Percentiles rank a stretch among this genome's conserved stretches.
phyloP scores from a whole-genome alignment of 1,284 basidiomycete genomes.

The Erythrobasidium hasegawianum region DNA sequence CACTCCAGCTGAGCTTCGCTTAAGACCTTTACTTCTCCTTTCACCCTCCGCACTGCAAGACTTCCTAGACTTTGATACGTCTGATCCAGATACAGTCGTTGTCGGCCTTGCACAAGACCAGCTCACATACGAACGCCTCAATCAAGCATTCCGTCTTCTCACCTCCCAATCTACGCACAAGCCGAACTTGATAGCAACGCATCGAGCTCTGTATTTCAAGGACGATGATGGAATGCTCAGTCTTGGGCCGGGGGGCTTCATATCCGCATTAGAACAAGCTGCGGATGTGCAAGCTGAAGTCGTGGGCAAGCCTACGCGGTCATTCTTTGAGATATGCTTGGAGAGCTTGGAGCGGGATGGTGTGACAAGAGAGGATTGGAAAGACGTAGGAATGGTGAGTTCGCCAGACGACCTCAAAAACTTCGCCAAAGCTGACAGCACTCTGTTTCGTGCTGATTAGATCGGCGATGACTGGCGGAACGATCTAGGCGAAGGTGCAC shows the following conservation, averaged over 20 bases:
- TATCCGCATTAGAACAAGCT: conserved; percentile 61
- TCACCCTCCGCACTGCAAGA: conserved; percentile 60
- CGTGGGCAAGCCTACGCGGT: conserved; percentile 62
- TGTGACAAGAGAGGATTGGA: conserved; percentile 35
- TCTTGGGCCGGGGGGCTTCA: conserved; percentile 63
- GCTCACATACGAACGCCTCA: conserved; percentile 60
- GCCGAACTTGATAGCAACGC: conserved; percentile 58
- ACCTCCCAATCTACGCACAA: conserved; percentile 30
- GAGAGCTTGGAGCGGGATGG: conserved; percentile 51
- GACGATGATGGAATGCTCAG: conserved; percentile 56
- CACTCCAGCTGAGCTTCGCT: not conserved
- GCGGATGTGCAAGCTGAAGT: conserved; percentile 55
- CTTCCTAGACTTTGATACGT: conserved; percentile 46
- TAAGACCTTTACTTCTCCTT: conserved; percentile 61
- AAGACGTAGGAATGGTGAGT: conserved; percentile 57
- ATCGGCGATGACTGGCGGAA: conserved; percentile 67
- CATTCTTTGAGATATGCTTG: conserved; percentile 62
- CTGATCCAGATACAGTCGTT: conserved; percentile 59
- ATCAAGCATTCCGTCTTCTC: conserved; percentile 64
- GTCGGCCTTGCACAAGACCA: conserved; percentile 60
- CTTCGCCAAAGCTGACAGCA: no score
- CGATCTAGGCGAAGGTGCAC: conserved; percentile 70
- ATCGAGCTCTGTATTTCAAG: conserved; percentile 57
- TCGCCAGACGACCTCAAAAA: no score
- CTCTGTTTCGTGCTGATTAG: not conserved